These are phyloP conservation scores for Lodderomyces parapsilosis DNA, from an alignment of 1,139 yeast species.

Conservation along the genomic window DNA sequence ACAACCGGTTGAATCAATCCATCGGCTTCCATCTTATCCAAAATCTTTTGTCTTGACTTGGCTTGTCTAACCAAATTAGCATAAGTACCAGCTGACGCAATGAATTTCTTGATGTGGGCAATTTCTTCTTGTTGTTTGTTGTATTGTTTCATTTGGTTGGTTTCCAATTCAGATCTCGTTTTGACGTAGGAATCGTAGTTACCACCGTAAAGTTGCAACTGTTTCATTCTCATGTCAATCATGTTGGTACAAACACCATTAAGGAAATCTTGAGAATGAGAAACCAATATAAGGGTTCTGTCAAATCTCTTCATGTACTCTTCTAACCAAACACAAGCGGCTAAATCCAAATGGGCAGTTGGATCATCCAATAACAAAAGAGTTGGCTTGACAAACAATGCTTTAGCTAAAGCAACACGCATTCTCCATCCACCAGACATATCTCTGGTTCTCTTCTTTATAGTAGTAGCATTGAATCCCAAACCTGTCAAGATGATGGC, in stretches of 20 bases:
- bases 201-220: slow-evolving; percentile 85
- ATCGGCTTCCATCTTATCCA: slow-evolving; percentile 99
- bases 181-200: slow-evolving; percentile 95
- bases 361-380: slow-evolving; percentile 91
- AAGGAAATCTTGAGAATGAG: slow-evolving; percentile 99
- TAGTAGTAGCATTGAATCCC: slow-evolving; percentile 85
- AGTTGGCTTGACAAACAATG: slow-evolving; percentile 85
- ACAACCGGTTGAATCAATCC: slow-evolving; percentile 94
- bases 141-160: slow-evolving; percentile 98
- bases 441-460: slow-evolving; percentile 87
- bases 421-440: slow-evolving; percentile 99
- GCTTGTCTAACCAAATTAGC: slow-evolving; percentile 99
- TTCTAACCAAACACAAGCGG: slow-evolving; percentile 99
- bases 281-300: slow-evolving; percentile 88
- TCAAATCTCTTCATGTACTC: slow-evolving; percentile 94
- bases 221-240: slow-evolving; percentile 91
- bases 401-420: slow-evolving; percentile 88
- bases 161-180: slow-evolving; percentile 91
- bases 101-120: slow-evolving; percentile 95
- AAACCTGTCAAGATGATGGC: slow-evolving; percentile 95
- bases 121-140: slow-evolving; percentile 98
- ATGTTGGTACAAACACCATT: slow-evolving; percentile 98
- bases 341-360: slow-evolving; percentile 98
- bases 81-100: slow-evolving; percentile 99
- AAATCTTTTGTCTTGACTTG: slow-evolving; percentile 97